phyloP scores from a whole-genome alignment of 139 green algal genomes.

The Tetradesmus lagerheimii region DNA sequence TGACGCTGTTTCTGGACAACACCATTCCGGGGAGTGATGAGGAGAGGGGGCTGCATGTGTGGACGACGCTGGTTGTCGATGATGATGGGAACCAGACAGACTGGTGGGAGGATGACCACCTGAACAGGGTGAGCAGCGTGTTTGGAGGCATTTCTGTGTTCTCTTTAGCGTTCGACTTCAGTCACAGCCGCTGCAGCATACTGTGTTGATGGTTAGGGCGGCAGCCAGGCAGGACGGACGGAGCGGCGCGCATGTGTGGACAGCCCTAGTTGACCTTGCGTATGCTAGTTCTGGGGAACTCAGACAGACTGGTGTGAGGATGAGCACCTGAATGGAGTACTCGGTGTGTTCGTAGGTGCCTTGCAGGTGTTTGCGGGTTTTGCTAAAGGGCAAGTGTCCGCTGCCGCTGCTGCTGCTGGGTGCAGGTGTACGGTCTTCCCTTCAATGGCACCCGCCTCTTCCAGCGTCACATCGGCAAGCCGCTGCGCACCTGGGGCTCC shows the following conservation, averaged over 20 bases:
- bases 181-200: background rate
- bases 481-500: background rate
- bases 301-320: slow-evolving; percentile 56
- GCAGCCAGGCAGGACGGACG: too few species aligned
- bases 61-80: background rate
- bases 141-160: background rate
- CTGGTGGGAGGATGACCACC: slow-evolving; percentile 60
- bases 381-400: background rate
- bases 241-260: too few species aligned
- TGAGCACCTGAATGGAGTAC: slow-evolving; percentile 44
- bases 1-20: slow-evolving; percentile 78
- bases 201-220: too few species aligned
- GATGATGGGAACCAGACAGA: background rate
- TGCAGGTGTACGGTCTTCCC: slow-evolving; percentile 64
- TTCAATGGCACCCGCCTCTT: slow-evolving; percentile 58
- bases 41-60: slow-evolving; percentile 58
- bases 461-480: slow-evolving; percentile 21
- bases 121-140: slow-evolving; percentile 41
- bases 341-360: background rate
- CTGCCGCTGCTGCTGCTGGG: background rate
- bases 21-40: slow-evolving; percentile 56
- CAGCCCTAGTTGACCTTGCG: too few species aligned
- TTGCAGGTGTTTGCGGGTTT: background rate
- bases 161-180: background rate
- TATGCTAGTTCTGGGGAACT: too few species aligned